Conservation (phyloP, 1,139 yeast species). For the Yamadazyma taylorii region DNA sequence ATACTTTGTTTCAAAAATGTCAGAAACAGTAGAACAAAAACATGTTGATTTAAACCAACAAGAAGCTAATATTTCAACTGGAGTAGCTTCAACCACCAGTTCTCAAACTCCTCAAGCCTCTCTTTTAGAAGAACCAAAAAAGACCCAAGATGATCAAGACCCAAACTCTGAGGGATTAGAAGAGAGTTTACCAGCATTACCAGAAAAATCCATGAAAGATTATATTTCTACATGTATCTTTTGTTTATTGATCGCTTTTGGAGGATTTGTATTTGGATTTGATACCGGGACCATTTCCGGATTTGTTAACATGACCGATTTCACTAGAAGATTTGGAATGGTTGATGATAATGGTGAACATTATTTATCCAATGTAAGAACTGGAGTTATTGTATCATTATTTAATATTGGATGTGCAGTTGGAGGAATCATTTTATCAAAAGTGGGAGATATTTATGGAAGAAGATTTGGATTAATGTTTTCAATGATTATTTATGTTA, state of each 20-base stretch:
- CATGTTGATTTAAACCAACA: too few species aligned
- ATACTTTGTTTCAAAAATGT: slow-evolving; percentile 1
- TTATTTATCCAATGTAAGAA: slow-evolving; percentile 40
- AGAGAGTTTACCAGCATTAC: slow-evolving; percentile 13
- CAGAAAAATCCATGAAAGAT: slow-evolving; percentile 27
- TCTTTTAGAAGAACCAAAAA: slow-evolving; percentile 1
- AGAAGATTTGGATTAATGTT: slow-evolving; percentile 51
- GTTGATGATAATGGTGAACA: slow-evolving; percentile 23
- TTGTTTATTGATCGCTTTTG: slow-evolving; percentile 50
- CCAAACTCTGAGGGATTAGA: slow-evolving; percentile 11
- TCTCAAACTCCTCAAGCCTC: slow-evolving; percentile 5
- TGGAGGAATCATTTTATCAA: slow-evolving; percentile 64
- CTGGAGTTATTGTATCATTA: slow-evolving; percentile 60
- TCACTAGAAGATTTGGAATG: slow-evolving; percentile 48
- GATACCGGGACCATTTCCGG: slow-evolving; percentile 76
- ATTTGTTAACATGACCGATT: slow-evolving; percentile 57
- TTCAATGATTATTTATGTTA: slow-evolving; percentile 46
- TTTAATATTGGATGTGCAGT: slow-evolving; percentile 72
- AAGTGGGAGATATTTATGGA: slow-evolving; percentile 53
- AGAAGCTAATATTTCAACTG: not conserved
- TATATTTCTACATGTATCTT: slow-evolving; percentile 33
- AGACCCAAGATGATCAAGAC: slow-evolving; percentile 5
- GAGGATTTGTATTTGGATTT: slow-evolving; percentile 70
- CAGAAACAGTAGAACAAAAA: not conserved
- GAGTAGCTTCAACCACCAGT: not conserved